Percentiles rank a stretch among this genome's conserved stretches.
Evolutionary conservation across 2,329 filamentous ascomycete genomes (phyloP).

Genomic region (Magnaporthales sp.): DNA sequence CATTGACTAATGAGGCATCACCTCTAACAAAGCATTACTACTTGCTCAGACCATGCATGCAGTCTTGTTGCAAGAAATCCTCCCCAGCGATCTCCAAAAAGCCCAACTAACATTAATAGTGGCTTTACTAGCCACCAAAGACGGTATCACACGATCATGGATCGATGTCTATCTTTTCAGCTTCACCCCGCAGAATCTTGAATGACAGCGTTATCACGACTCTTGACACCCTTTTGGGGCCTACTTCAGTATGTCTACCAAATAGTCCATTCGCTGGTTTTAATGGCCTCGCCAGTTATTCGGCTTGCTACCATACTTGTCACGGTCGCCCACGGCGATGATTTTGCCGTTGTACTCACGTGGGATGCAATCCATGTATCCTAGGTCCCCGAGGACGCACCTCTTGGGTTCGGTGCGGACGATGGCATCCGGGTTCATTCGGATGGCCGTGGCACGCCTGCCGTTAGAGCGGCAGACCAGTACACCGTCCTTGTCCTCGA

Average conservation of each 20-base stretch:
- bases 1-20: neutral
- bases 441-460: neutral
- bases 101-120: neutral
- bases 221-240: neutral
- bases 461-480: neutral
- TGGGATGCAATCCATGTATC: neutral
- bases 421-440: neutral
- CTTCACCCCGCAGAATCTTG: neutral
- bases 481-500: neutral
- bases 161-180: neutral
- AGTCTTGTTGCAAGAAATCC: neutral
- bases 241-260: neutral
- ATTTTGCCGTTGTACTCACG: neutral
- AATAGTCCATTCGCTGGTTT: neutral
- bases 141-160: neutral
- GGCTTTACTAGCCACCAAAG: neutral
- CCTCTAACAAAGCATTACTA: too few species aligned
- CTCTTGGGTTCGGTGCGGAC: neutral
- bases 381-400: neutral
- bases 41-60: neutral
- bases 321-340: neutral
- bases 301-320: neutral
- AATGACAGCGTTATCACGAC: neutral
- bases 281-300: neutral
- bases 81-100: neutral